A percentile compares a stretch with the other conserved stretches of the same genome.
Conservation (phyloP, 2,329 filamentous ascomycete species). For the Capronia coronata region DNA sequence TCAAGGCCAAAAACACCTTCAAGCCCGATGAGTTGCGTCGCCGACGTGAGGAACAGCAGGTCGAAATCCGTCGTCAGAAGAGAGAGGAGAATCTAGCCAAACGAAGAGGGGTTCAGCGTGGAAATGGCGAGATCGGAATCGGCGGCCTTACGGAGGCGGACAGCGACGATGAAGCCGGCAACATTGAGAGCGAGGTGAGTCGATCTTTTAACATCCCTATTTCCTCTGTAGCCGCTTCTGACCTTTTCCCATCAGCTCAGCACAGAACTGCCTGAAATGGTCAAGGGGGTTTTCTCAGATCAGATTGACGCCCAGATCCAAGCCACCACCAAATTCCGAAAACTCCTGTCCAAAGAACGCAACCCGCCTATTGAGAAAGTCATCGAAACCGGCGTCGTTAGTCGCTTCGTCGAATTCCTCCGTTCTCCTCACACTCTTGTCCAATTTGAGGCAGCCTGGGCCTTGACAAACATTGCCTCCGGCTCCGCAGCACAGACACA, state of each 20-base stretch:
- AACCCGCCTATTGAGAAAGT: constrained; percentile 99
- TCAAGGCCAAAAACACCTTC: constrained; percentile 99
- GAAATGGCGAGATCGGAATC: constrained; percentile 56
- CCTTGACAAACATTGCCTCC: constrained; percentile 97
- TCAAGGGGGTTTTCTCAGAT: constrained; percentile 94
- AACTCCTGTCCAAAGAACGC: constrained; percentile 95
- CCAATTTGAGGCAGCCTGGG: constrained; percentile 98
- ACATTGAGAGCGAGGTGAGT: constrained; percentile 96
- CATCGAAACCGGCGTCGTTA: constrained; percentile 97
- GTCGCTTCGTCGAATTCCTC: constrained; percentile 96
- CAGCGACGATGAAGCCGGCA: constrained; percentile 87
- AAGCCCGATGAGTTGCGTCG: constrained; percentile 98
- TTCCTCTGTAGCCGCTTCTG: constrained; percentile 2
- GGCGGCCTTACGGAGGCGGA: constrained; percentile 75
- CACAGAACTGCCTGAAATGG: constrained; percentile 97
- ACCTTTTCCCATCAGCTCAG: constrained; percentile 62
- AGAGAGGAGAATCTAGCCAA: constrained; percentile 98
- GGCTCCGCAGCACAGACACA: constrained; percentile 96
- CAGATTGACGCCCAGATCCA: constrained; percentile 97
- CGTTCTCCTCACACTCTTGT: constrained; percentile 95
- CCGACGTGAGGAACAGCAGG: constrained; percentile 97
- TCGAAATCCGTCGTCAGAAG: constrained; percentile 98
- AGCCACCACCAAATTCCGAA: constrained; percentile 96
- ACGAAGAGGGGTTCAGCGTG: constrained; percentile 83
- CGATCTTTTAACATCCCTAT: constrained; percentile 36